Conservation (phyloP, 2,329 filamentous ascomycete genomes). For the Grosmannia serpens region DNA sequence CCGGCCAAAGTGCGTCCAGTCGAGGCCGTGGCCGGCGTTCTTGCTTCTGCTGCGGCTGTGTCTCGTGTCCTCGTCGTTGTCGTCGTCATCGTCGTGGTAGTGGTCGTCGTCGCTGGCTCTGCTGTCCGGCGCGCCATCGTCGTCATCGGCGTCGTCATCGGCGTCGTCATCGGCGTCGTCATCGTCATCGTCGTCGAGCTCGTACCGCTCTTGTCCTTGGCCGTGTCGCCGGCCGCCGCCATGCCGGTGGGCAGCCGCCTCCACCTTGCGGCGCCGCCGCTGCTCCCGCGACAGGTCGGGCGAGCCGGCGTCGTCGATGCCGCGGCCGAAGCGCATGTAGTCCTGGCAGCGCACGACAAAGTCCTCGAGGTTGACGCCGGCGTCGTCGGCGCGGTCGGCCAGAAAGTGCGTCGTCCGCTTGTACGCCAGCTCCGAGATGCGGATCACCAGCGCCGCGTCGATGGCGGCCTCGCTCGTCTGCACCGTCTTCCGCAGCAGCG, state of each 20-base stretch:
- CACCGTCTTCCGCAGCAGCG: slow-evolving; percentile 55
- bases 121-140: slow-evolving; percentile 1
- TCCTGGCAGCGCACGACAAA: slow-evolving; percentile 83
- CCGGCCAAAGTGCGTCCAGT: slow-evolving; percentile 77
- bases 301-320: slow-evolving; percentile 38
- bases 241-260: slow-evolving; percentile 23
- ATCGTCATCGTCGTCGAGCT: slow-evolving; percentile 46
- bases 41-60: slow-evolving; percentile 54
- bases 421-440: slow-evolving; percentile 66
- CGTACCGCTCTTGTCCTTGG: slow-evolving; percentile 39
- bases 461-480: slow-evolving; percentile 86
- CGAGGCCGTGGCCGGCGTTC: slow-evolving; percentile 63
- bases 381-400: slow-evolving; percentile 53
- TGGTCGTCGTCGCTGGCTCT: slow-evolving; percentile 51
- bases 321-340: slow-evolving; percentile 65
- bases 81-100: slow-evolving; percentile 35
- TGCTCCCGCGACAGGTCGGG: slow-evolving; percentile 39
- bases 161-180: slow-evolving; percentile 31
- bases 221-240: slow-evolving; percentile 34
- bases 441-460: slow-evolving; percentile 77
- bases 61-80: slow-evolving; percentile 45
- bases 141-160: slow-evolving; percentile 53
- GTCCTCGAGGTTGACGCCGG: slow-evolving; percentile 79
- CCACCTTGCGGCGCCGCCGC: slow-evolving; percentile 31
- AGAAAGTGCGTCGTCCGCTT: slow-evolving; percentile 67